These are phyloP conservation scores for Cryptosporidium meleagridis DNA, from an alignment of 169 alveolate genomes.

Conservation along the genomic window DNA sequence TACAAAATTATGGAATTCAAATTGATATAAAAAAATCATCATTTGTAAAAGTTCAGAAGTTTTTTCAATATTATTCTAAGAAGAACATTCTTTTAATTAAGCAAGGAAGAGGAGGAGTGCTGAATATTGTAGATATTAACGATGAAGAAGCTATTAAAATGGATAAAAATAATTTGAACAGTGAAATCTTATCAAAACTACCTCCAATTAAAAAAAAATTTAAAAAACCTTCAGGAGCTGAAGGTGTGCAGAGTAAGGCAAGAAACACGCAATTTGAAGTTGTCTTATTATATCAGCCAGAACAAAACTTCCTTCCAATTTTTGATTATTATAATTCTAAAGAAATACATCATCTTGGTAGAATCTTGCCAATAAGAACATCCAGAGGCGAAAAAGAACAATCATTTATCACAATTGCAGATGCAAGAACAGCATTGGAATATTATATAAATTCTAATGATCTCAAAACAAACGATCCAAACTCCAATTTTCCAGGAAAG, in stretches of 20 bases:
- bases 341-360: conserved; percentile 5
- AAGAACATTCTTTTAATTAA: conserved; percentile 12
- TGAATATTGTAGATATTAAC: conserved; percentile 35
- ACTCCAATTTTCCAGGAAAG: not conserved
- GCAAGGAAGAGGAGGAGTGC: conserved; percentile 27
- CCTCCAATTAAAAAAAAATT: not conserved
- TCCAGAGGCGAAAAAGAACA: conserved; percentile 64
- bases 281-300: conserved; percentile 25
- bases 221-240: not conserved
- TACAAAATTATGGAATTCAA: conserved; percentile 14
- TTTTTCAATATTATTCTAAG: conserved; percentile 32
- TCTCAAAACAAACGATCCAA: conserved; percentile 20
- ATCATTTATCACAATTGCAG: not conserved
- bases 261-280: conserved; percentile 7
- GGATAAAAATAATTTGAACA: not conserved
- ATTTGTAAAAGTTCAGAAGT: conserved; percentile 35
- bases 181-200: not conserved
- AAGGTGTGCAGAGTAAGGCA: not conserved
- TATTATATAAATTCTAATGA: conserved; percentile 37
- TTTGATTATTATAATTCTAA: conserved; percentile 12
- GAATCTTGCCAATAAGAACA: not conserved
- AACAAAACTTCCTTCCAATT: conserved; percentile 10
- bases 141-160: not conserved
- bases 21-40: conserved; percentile 49
- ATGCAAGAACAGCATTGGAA: conserved; percentile 29